Percentiles rank a stretch among this genome's conserved stretches.
Evolutionary conservation across 2,329 filamentous ascomycete species (phyloP).

Genomic region (Hypoxylon sp.): DNA sequence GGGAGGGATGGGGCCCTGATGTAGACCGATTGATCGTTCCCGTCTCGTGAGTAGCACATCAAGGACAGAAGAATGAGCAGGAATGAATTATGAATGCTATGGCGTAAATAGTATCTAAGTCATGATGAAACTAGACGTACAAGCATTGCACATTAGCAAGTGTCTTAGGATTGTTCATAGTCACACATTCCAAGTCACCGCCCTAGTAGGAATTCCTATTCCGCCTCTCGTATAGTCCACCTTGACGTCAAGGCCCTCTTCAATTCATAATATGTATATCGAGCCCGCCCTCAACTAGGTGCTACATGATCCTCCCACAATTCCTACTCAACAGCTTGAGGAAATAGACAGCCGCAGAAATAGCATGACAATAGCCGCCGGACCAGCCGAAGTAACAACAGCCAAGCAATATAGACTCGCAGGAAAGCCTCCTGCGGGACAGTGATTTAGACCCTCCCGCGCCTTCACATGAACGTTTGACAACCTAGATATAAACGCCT

Average conservation of each 20-base stretch:
- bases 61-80: neutral
- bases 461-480: slow-evolving; percentile 32
- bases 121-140: neutral
- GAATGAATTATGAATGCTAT: neutral
- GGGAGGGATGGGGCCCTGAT: slow-evolving; percentile 61
- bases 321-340: slow-evolving; percentile 25
- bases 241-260: slow-evolving; percentile 30
- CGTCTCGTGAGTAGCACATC: slow-evolving; percentile 10
- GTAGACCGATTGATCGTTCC: slow-evolving; percentile 70
- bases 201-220: neutral
- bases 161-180: neutral
- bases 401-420: slow-evolving; percentile 29
- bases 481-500: slow-evolving; percentile 37
- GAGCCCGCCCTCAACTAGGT: slow-evolving; percentile 18
- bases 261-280: slow-evolving; percentile 39
- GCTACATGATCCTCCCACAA: slow-evolving; percentile 26
- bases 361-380: slow-evolving; percentile 43
- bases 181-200: neutral
- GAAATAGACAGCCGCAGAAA: slow-evolving; percentile 41
- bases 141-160: neutral
- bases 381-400: slow-evolving; percentile 46
- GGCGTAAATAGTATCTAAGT: neutral
- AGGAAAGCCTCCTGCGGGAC: slow-evolving; percentile 11
- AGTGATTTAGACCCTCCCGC: slow-evolving; percentile 27
- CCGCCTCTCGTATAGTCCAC: neutral